Conservation (phyloP, 169 alveolate genomes). For the Fabrea salina region DNA sequence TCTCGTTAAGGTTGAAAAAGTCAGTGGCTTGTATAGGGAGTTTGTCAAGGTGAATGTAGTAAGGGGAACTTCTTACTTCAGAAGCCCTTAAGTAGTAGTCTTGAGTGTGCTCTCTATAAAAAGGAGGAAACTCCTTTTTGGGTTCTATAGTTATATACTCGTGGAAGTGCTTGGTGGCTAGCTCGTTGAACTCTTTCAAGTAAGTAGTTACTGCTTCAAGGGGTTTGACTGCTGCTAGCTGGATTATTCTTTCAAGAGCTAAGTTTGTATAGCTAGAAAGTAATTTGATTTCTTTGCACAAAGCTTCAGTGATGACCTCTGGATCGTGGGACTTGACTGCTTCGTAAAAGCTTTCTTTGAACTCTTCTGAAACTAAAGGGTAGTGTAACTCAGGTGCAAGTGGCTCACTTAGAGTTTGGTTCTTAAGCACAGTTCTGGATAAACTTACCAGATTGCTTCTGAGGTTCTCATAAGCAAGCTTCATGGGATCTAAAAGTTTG, state of each 20-base stretch:
- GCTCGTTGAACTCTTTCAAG: neutral
- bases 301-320: neutral
- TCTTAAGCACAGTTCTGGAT: neutral
- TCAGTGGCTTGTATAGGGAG: conserved; percentile 15
- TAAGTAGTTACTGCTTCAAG: neutral
- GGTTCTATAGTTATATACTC: neutral
- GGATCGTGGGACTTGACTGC: neutral
- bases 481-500: neutral
- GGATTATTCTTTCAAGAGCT: neutral
- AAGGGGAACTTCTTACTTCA: neutral
- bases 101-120: neutral
- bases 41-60: neutral
- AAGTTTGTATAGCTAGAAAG: neutral
- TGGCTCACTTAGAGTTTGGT: neutral
- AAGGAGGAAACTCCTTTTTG: neutral
- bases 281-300: neutral
- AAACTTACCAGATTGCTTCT: neutral
- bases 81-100: neutral
- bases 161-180: neutral
- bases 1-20: neutral
- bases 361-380: neutral
- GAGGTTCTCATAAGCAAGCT: neutral
- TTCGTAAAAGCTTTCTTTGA: neutral
- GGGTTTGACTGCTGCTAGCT: neutral
- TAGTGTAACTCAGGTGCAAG: neutral